These are phyloP conservation scores for Poteriospumella lacustris DNA, from an alignment of 108 stramenopile genomes.

Conservation along the genomic window DNA sequence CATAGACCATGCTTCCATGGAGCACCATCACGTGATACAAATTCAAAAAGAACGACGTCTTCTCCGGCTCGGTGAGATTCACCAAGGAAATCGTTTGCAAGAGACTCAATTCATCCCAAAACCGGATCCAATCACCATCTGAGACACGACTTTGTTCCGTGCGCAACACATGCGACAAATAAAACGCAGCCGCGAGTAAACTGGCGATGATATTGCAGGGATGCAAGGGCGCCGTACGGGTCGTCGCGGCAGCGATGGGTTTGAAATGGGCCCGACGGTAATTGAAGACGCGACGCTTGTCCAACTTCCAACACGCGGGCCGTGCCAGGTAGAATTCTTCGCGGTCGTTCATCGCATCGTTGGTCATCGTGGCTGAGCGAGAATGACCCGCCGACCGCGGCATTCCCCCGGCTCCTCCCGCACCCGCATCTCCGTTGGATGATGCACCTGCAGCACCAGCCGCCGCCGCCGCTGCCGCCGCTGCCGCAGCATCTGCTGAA, in stretches of 20 bases:
- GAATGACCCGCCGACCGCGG: too few relatives aligned
- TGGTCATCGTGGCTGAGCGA: too few relatives aligned
- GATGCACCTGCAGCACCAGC: too few relatives aligned
- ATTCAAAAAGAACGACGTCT: slow-evolving; percentile 79
- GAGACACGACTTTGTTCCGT: slow-evolving; percentile 33
- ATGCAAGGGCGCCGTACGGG: too few relatives aligned
- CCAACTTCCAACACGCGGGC: slow-evolving; percentile 48
- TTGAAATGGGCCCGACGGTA: slow-evolving; percentile 52
- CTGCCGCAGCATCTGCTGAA: too few relatives aligned
- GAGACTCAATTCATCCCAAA: slow-evolving; percentile 71
- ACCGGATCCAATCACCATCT: slow-evolving; percentile 53
- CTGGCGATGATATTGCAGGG: not conserved
- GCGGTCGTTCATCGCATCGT: not conserved
- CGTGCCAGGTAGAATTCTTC: not conserved
- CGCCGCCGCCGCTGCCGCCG: too few relatives aligned
- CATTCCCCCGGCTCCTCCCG: too few relatives aligned
- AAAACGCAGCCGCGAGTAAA: slow-evolving; percentile 46
- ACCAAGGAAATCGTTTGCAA: slow-evolving; percentile 64
- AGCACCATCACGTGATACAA: slow-evolving; percentile 82
- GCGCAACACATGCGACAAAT: slow-evolving; percentile 43
- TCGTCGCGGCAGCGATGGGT: slow-evolving; percentile 18
- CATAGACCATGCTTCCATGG: slow-evolving; percentile 75
- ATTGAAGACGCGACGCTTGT: slow-evolving; percentile 61
- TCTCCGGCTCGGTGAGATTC: slow-evolving; percentile 61
- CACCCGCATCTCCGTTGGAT: too few relatives aligned